Base-by-base conservation (phyloP, 257 asterid species). In the Lavandula angustifolia region DNA sequence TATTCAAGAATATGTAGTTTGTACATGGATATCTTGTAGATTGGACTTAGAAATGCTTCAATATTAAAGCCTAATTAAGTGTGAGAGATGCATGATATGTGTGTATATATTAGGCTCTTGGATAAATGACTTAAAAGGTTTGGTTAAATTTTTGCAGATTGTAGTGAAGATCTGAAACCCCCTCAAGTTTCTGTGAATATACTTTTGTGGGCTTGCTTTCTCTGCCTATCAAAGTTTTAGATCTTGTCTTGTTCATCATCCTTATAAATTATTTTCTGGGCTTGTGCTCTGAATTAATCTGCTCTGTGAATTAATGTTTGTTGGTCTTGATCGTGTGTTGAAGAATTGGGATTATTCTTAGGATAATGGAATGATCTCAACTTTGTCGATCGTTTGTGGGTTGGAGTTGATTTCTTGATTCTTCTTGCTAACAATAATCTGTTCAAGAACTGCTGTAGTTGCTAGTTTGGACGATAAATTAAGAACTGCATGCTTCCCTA, bases 161-260 rank as follows among this genome's bases (percentile, higher is more conserved):
- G 0, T 6, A 33, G 4, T 64, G 37, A 65, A 47, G 73, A 60
- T 71, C 34, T 44, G 34, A 66, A 10, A 41, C 58, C 55, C 11
- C 12, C 0, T 35, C 4, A 46, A 4, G 31, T 66, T 22, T 32
- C 13, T 32, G 32, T 44, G 64, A 32, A 42, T 8, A n/a, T 27
- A 55, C 43, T 42, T 46, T 68, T 32, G 42, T 60, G 38, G 66
- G 38, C 3, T 59, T 3, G 27, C 27, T 22, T 22, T 22, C 27
- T 22, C 27, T 22, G 27, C 27, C 27, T 22, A 22, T 22, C 27
- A 1, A 44, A 35, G 17, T 22, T 32, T 29, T 48, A 49, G 73
- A 56, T 73, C 65, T 64, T 37, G 62, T 42, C 62, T 33, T 53
- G 8, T 72, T 68, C 31, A 16, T 46, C 31, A 29, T 60, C 32